A percentile compares a stretch with the other conserved stretches of the same genome.
phyloP scores from a whole-genome alignment of 768 basidiomycete species.

The Lepiota brunneoincarnata region DNA sequence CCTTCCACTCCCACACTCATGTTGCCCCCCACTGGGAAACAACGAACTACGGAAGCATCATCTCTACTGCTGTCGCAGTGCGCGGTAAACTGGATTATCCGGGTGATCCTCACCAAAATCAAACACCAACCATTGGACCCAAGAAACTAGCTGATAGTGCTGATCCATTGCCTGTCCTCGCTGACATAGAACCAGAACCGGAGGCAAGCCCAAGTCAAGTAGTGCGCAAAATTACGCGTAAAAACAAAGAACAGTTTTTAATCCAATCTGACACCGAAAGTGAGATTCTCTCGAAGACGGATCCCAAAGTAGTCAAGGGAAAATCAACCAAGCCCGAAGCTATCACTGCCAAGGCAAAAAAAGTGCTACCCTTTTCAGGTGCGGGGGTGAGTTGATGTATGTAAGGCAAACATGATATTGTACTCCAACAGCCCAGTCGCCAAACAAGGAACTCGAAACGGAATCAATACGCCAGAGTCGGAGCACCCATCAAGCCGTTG shows the following conservation, averaged over 20 bases:
- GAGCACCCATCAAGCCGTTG: neutral
- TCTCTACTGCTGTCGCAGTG: neutral
- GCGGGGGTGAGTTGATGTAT: no score
- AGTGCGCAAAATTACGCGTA: neutral
- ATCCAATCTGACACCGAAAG: constrained; percentile 1
- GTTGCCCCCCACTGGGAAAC: neutral
- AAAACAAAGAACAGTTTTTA: neutral
- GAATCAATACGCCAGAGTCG: no score
- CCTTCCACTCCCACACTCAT: neutral
- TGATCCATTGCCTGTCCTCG: neutral
- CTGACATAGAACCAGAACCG: neutral
- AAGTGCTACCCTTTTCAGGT: no score
- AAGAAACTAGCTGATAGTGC: neutral
- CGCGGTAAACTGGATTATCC: no score
- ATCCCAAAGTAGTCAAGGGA: neutral
- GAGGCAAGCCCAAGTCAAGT: constrained; percentile 3
- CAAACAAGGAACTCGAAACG: no score
- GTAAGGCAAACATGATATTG: no score
- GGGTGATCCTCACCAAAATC: neutral
- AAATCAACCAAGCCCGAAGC: neutral
- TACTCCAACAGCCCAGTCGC: no score
- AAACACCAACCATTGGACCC: neutral
- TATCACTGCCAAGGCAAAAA: neutral
- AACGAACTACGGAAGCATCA: neutral
- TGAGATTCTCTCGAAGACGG: neutral